Base-by-base conservation (phyloP, 2,329 filamentous ascomycete genomes). In the Diplodia mutila region DNA sequence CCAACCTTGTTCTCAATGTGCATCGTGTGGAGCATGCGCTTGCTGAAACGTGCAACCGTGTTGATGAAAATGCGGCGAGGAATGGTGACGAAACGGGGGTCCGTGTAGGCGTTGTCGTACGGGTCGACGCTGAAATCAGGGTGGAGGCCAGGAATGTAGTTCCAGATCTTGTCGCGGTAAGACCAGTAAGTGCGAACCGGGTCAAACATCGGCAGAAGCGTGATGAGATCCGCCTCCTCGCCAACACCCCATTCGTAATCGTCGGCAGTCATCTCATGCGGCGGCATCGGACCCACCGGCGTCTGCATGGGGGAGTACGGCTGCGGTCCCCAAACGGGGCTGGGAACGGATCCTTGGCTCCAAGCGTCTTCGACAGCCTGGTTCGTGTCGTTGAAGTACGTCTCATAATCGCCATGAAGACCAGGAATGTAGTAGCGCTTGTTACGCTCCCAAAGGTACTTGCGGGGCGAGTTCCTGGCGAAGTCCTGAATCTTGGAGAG, bases 211-310 rank as follows among this genome's bases (percentile, higher is more conserved):
- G 94, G 94, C 75, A 94, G 95, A 69, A 98, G 88, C 0, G 93
- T 92, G 75, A 98, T 94, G 72, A 96, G 87, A 77, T 98, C 94
- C 12, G 94, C 93, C 68, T 96, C 91, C 78, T 97, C 94, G 65
- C 87, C 91, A 0, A 95, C 91, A 37, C 94, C 94, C 94, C 94
- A 97, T 61, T 85, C 79, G 76, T 94, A 93, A 71, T 90, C 87
- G 75, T 97, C 93, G 69, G 91, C 90, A 61, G 94, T 91, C 72
- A 92, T 89, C 1, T 83, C 83, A 0, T 86, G 89, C 0, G 91
- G 90, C 0, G 93, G 93, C 18, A 82, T 81, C 0, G 91, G 90
- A 69, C 95, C 92, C n/a, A 90, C 85, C 8, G 93, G 90, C 80
- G 90, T 90, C 75, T 97, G 92, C 1, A 87, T 81, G 67, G 90